Conservation (phyloP, 164 flowering plant species). For the Stephania yunnanensis region DNA sequence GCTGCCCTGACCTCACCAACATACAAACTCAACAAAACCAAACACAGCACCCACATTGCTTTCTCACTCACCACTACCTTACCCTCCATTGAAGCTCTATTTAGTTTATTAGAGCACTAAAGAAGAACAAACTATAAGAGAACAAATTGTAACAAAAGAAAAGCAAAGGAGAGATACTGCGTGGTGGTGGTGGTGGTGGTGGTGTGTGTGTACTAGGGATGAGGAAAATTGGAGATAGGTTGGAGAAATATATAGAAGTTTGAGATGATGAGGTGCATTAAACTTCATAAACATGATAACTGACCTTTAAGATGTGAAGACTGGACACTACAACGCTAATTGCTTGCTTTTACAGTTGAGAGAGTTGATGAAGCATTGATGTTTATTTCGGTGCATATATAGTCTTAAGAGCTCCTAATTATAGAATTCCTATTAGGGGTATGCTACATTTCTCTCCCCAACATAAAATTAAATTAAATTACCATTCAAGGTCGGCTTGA, state of each 20-base stretch:
- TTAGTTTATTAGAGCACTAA: neutral
- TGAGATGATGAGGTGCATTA: neutral
- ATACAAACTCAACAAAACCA: neutral
- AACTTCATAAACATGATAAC: neutral
- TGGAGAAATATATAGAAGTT: neutral
- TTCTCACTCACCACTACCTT: neutral
- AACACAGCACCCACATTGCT: neutral
- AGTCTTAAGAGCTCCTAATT: too few species aligned
- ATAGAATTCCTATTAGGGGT: too few species aligned
- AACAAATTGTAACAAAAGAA: neutral
- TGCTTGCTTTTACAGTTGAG: neutral
- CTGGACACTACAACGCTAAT: neutral
- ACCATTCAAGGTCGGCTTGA: too few species aligned
- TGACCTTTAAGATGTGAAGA: neutral
- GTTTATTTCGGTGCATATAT: neutral
- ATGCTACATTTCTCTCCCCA: too few species aligned
- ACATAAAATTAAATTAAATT: too few species aligned
- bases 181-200: too few species aligned
- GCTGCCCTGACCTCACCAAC: conserved; percentile 13
- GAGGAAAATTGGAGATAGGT: neutral
- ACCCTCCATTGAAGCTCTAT: neutral
- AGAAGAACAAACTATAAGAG: neutral
- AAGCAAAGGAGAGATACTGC: neutral
- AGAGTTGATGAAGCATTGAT: neutral
- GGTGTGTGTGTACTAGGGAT: neutral